Evolutionary conservation across 2,329 filamentous ascomycete species (phyloP).

Genomic region (Aspergillus luchuensis): DNA sequence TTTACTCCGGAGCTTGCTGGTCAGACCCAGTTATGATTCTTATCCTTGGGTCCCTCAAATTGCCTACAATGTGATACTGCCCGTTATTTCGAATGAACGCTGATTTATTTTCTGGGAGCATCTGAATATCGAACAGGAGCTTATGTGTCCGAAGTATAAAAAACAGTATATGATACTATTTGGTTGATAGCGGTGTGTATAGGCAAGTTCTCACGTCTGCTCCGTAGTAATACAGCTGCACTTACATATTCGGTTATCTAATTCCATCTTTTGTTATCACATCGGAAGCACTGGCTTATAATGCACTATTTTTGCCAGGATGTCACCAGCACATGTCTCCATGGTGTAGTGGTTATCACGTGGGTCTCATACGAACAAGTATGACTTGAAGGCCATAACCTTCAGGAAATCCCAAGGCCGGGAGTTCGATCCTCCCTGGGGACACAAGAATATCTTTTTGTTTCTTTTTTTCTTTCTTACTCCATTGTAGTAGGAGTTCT

Average conservation of each 20-base stretch:
- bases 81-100: not conserved
- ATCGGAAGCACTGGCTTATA: not conserved
- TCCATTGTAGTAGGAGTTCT: too few relatives aligned
- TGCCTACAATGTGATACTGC: not conserved
- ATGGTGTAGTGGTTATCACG: constrained; percentile 6
- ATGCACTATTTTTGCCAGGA: not conserved
- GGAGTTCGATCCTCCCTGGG: constrained; percentile 1
- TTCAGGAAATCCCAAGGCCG: constrained; percentile 5
- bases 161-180: not conserved
- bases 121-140: not conserved
- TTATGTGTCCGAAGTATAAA: not conserved
- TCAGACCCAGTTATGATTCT: not conserved
- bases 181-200: too few relatives aligned
- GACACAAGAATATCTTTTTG: not conserved
- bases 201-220: too few relatives aligned
- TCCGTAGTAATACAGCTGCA: too few relatives aligned
- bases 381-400: not conserved
- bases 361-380: not conserved
- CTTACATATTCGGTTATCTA: too few relatives aligned
- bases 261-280: too few relatives aligned
- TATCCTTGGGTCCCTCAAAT: constrained; percentile 2
- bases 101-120: not conserved
- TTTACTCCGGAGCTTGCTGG: constrained; percentile 4
- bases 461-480: not conserved
- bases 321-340: not conserved